Evolutionary conservation across 139 green algal species (phyloP), one percentile per base, ranked within the genome.

Genomic region (Pseudopediastrum boryanum): DNA sequence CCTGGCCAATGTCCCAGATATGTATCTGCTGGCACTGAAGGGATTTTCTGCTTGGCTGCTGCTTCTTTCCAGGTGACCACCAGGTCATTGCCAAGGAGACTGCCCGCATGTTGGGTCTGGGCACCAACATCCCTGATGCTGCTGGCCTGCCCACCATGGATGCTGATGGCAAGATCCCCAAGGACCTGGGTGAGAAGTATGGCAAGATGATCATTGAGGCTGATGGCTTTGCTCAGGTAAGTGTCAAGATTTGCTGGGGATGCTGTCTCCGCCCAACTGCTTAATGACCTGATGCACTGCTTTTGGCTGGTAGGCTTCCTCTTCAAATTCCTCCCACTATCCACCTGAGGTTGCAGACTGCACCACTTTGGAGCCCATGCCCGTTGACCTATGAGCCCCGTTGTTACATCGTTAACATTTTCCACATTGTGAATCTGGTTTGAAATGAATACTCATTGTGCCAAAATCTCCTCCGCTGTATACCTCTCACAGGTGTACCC

Each of bases 71-170:
- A 44, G 92, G 93, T 33, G 93, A 97, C 81, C 91, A 98, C 78
- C 66, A 84, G 39, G 82, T 94, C 16, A 98, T 98, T 71, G 94
- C 92, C 50, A 95, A 92, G 80, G 94, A 98, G 85, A 98, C 92
- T 39, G 85, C 85, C 12, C 87, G 93, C 44, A 78, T 85, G 43
- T 85, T 97, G 54, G 91, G 92, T 41, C 84, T 97, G 87, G 90
- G 93, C 80, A 90, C 78, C 66, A 94, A 96, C 87, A 94, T 98
- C 82, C 63, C 85, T 21, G 83, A 91, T 44, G 84, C 89, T 21
- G 23, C 83, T 0, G 83, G 83, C 62, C 81, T 94, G 73, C 90
- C 90, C 65, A 83, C 66, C 31, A 66, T 88, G 61, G 84, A 88
- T 66, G 86, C 75, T 25, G 84, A 96, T 16, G 91, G 89, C 81